These are phyloP conservation scores for Mortierella antarctica DNA, from an alignment of 192 early-diverging fungal genomes.

Conservation along the genomic window DNA sequence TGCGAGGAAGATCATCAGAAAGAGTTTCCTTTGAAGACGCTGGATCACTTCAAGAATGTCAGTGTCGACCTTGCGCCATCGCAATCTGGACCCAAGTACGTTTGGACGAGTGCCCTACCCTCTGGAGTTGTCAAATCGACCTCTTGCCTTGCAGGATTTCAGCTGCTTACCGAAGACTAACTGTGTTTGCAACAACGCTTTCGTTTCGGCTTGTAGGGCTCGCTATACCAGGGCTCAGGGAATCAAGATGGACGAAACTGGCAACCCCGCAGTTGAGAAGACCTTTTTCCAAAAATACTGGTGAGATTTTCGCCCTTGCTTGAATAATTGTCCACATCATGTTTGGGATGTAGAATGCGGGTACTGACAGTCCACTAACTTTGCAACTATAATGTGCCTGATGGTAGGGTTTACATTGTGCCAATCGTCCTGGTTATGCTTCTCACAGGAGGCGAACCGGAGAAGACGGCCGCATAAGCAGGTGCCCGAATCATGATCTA, in stretches of 20 bases:
- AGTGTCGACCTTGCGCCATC: slow-evolving; percentile 11
- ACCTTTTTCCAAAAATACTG: slow-evolving; percentile 54
- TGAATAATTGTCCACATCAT: neutral
- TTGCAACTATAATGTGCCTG: neutral
- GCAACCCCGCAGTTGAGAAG: slow-evolving; percentile 44
- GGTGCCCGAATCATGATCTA: neutral
- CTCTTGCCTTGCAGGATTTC: neutral
- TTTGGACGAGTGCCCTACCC: neutral
- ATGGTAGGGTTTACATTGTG: slow-evolving; percentile 34
- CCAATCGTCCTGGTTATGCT: slow-evolving; percentile 32
- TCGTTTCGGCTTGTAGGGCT: slow-evolving; percentile 6
- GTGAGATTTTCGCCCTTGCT: slow-evolving; percentile 13
- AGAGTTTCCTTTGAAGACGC: slow-evolving; percentile 20
- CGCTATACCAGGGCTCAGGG: slow-evolving; percentile 34
- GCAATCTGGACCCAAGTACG: slow-evolving; percentile 31
- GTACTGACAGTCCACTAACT: neutral
- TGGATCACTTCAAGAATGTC: slow-evolving; percentile 43
- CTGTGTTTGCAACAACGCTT: neutral
- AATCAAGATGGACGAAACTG: slow-evolving; percentile 47
- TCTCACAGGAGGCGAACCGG: slow-evolving; percentile 48
- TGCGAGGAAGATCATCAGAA: slow-evolving; percentile 16
- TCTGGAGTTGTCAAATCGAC: neutral
- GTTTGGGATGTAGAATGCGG: neutral
- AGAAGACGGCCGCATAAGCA: slow-evolving; percentile 44
- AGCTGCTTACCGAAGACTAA: neutral